Evolutionary conservation across 2,329 filamentous ascomycete species (phyloP).

Genomic region (Fusarium equiseti): DNA sequence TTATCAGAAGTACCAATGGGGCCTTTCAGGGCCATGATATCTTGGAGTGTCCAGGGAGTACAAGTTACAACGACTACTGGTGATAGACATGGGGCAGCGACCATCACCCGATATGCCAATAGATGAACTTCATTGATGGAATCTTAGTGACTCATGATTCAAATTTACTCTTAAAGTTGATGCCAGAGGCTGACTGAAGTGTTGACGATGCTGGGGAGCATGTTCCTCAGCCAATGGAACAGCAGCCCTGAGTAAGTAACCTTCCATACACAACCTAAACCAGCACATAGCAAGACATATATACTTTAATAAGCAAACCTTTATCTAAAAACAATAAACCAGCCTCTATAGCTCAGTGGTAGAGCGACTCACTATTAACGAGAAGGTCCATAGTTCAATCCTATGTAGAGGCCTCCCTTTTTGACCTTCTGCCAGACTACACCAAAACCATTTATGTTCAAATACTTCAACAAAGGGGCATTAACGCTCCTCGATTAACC

Average conservation of each 20-base stretch:
- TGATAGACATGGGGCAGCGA: too few relatives aligned
- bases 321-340: not conserved
- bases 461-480: fast-evolving
- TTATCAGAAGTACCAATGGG: too few relatives aligned
- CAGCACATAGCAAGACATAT: not conserved
- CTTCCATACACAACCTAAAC: too few relatives aligned
- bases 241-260: not conserved
- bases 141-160: too few relatives aligned
- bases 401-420: not conserved
- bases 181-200: fast-evolving
- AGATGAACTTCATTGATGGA: too few relatives aligned
- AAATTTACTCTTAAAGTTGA: not conserved
- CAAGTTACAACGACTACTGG: too few relatives aligned
- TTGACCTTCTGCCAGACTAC: not conserved
- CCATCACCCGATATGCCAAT: too few relatives aligned
- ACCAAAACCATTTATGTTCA: not conserved
- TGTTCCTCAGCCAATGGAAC: not conserved
- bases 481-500: fast-evolving
- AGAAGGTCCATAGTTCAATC: not conserved
- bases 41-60: too few relatives aligned
- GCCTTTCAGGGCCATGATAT: too few relatives aligned
- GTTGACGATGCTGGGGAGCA: too few relatives aligned
- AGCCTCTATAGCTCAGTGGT: not conserved
- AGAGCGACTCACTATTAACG: not conserved
- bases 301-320: not conserved